Conservation (phyloP, 2,329 filamentous ascomycete genomes). For the Shiraia bambusicola region DNA sequence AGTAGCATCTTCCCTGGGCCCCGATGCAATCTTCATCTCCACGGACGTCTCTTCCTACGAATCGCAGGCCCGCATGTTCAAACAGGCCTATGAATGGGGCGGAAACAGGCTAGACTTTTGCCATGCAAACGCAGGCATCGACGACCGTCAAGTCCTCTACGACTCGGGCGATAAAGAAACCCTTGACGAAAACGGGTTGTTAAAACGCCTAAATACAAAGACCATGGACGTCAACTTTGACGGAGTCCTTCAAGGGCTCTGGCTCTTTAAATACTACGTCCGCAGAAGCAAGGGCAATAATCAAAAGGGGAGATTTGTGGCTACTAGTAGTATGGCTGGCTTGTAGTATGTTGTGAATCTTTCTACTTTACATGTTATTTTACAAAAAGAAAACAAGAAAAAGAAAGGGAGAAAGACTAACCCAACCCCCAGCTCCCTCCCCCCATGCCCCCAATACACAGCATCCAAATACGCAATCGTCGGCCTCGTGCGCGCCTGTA, state of each 20-base stretch:
- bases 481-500: conserved; percentile 42
- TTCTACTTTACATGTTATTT: no score
- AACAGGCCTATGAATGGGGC: conserved; percentile 46
- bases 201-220: conserved; percentile 43
- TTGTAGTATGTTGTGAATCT: conserved; percentile 43
- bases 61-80: conserved; percentile 44
- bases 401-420: no score
- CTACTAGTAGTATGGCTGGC: conserved; percentile 43
- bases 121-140: conserved; percentile 49
- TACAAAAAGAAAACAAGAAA: no score
- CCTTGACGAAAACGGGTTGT: conserved; percentile 38
- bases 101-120: conserved; percentile 46
- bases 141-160: conserved; percentile 44
- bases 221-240: conserved; percentile 46
- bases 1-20: conserved; percentile 32
- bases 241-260: conserved; percentile 46
- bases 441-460: conserved; percentile 45
- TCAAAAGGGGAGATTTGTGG: conserved; percentile 41
- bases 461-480: conserved; percentile 48
- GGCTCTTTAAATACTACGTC: conserved; percentile 48
- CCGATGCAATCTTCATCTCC: conserved; percentile 39
- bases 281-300: conserved; percentile 42
- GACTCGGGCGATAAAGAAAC: conserved; percentile 30
- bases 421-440: conserved; percentile 20
- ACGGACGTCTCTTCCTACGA: conserved; percentile 46